A percentile compares a stretch with the other conserved stretches of the same genome.
These are phyloP conservation scores for Knufia petricola DNA, from an alignment of 2,329 filamentous ascomycete genomes.

Conservation along the genomic window DNA sequence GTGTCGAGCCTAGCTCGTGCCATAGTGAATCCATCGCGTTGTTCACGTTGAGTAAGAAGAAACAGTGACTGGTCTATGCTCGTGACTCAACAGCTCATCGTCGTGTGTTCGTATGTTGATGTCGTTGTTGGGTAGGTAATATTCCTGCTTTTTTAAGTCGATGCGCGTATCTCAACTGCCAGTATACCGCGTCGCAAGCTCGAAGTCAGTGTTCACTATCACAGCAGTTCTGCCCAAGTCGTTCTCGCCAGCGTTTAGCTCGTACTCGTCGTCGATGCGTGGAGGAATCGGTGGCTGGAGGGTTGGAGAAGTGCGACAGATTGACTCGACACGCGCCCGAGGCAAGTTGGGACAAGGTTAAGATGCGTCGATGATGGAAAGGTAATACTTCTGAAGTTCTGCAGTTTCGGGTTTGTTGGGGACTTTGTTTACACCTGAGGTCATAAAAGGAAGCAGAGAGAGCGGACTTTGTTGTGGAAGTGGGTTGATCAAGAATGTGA, in stretches of 20 bases:
- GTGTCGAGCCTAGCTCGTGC: neutral
- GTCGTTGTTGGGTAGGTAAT: neutral
- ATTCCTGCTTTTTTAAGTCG: neutral
- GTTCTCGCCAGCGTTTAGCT: neutral
- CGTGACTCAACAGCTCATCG: neutral
- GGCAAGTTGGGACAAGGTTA: neutral
- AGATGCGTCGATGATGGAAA: neutral
- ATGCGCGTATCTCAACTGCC: too few species aligned
- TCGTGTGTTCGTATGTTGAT: neutral
- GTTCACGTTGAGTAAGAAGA: neutral
- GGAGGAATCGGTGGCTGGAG: slow-evolving; percentile 3
- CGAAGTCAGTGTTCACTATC: too few species aligned
- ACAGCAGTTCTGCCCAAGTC: neutral
- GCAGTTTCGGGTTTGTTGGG: neutral
- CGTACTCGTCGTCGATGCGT: neutral
- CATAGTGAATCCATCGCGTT: slow-evolving; percentile 2
- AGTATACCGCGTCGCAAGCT: too few species aligned
- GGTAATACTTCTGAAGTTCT: neutral
- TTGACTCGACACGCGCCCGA: slow-evolving; percentile 6
- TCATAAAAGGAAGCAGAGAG: slow-evolving; percentile 9
- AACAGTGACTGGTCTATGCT: too few species aligned
- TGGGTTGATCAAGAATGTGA: slow-evolving; percentile 9
- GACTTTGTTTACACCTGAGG: slow-evolving; percentile 10
- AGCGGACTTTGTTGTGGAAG: neutral
- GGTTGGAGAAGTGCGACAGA: slow-evolving; percentile 3